phyloP scores from a whole-genome alignment of 176 grass and related monocot genomes.

The Luzula sylvatica region DNA sequence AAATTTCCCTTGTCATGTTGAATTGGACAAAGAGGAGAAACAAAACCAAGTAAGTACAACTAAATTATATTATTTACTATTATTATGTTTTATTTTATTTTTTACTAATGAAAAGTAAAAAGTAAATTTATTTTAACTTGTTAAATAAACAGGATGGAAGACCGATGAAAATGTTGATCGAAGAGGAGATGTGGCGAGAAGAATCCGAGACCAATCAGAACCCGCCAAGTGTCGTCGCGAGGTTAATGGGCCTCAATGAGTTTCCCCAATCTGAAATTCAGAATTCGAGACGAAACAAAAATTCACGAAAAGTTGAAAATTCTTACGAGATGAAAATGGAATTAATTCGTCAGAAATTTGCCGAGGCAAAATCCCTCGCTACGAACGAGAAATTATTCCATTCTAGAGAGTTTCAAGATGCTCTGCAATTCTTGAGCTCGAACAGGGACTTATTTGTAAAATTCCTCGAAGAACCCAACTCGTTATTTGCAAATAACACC shows the following conservation, averaged over 20 bases:
- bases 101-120: conserved; percentile 1
- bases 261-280: conserved; percentile 25
- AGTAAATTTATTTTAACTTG: not conserved
- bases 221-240: conserved; percentile 65
- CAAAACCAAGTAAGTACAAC: conserved; percentile 50
- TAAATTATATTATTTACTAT: not conserved
- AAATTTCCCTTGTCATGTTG: too few species aligned
- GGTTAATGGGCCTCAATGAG: conserved; percentile 78
- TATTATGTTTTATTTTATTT: not conserved
- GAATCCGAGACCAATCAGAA: conserved; percentile 33
- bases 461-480: conserved; percentile 77
- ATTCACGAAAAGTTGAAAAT: conserved; percentile 24
- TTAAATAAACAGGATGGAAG: conserved; percentile 20
- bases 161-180: conserved; percentile 76
- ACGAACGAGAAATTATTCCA: conserved; percentile 78
- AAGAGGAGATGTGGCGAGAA: conserved; percentile 85
- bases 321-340: conserved; percentile 70
- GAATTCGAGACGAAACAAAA: conserved; percentile 34
- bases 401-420: conserved; percentile 88
- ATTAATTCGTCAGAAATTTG: conserved; percentile 73
- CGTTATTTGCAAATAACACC: conserved; percentile 39
- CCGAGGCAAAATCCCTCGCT: conserved; percentile 72
- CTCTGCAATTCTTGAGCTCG: conserved; percentile 82
- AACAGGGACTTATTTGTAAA: conserved; percentile 90
- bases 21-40: conserved; percentile 45